Evolutionary conservation across 805 yeast genomes (phyloP), one percentile per base, ranked within the genome.

Genomic region (Lachancea meyersii): DNA sequence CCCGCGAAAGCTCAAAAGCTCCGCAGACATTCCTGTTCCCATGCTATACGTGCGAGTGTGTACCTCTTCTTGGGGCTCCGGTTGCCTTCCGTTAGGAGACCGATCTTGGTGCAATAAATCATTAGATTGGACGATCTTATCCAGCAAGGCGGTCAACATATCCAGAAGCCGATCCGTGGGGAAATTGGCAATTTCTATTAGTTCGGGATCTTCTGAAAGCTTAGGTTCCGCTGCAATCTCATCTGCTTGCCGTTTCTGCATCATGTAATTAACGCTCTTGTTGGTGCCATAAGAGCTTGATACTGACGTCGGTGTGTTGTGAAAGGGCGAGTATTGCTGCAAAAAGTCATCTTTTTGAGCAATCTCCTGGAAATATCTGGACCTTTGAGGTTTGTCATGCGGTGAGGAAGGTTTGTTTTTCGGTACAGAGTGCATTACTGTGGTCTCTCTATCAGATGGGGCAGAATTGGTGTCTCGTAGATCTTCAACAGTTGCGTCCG

Each of bases 1-100:
- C 14, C 98, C 98, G 63, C 88, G 96, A 62, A 93, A 93, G 35
- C 96, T 93, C 44, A 91, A 68, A 3, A 91, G 86, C 47, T 41
- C 44, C 20, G 41, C 24, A 17, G 34, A 22, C 34, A 31, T 22
- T 19, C 37, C 37, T 22, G 16, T 18, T 6, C 31, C 40, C 32
- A 27, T 36, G 24, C 32, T 36, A 28, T 36, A 36, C 20, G 24
- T 34, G 26, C 13, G 37, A 21, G 37, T 30, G 11, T 8, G 32
- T 10, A 30, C 6, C 32, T 11, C 32, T 30, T 13, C 19, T 30
- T 30, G 11, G 13, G 32, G 14, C 24, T 20, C 35, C 26, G 28
- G n/a, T 20, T 11, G 31, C 24, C 20, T 7, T 36, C 28, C 35
- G 11, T 27, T 36, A 14, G 31, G 21, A n/a, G 43, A 36, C 27